Conservation (phyloP, 441 rosid species). For the Sinapis alba region DNA sequence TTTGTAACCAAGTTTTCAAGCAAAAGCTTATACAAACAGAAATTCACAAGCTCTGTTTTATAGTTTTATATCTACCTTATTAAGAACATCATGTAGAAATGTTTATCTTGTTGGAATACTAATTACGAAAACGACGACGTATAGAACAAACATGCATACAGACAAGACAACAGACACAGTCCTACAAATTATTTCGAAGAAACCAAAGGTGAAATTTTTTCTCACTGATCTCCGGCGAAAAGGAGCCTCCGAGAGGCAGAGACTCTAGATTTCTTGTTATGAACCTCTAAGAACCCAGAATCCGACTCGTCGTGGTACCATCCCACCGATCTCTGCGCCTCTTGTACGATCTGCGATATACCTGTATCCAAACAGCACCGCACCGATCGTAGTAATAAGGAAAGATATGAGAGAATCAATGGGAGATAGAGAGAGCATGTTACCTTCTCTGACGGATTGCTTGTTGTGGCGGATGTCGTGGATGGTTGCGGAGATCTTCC, state of each 20-base stretch:
- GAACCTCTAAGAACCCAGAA: conserved; percentile 40
- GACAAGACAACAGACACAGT: neutral
- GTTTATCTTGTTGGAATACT: too few species aligned
- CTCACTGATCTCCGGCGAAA: conserved; percentile 22
- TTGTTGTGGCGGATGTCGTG: conserved; percentile 89
- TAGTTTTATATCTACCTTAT: too few species aligned
- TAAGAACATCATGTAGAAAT: neutral
- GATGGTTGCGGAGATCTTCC: conserved; percentile 90
- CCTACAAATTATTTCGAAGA: neutral
- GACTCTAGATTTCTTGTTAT: conserved; percentile 27
- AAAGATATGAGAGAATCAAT: neutral
- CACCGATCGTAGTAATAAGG: neutral
- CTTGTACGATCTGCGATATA: conserved; percentile 62
- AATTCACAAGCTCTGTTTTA: too few species aligned
- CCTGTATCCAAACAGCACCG: conserved; percentile 49
- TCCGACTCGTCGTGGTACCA: conserved; percentile 80
- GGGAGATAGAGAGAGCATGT: neutral
- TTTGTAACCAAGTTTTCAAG: too few species aligned
- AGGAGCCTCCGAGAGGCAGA: conserved; percentile 45
- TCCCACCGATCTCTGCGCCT: conserved; percentile 82
- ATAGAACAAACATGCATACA: neutral
- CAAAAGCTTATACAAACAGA: too few species aligned
- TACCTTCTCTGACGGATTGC: conserved; percentile 80
- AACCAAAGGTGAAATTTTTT: neutral
- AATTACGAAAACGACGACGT: too few species aligned